These are phyloP conservation scores for Reticulascus tulasneorum DNA, from an alignment of 2,329 filamentous ascomycete species.

Conservation along the genomic window DNA sequence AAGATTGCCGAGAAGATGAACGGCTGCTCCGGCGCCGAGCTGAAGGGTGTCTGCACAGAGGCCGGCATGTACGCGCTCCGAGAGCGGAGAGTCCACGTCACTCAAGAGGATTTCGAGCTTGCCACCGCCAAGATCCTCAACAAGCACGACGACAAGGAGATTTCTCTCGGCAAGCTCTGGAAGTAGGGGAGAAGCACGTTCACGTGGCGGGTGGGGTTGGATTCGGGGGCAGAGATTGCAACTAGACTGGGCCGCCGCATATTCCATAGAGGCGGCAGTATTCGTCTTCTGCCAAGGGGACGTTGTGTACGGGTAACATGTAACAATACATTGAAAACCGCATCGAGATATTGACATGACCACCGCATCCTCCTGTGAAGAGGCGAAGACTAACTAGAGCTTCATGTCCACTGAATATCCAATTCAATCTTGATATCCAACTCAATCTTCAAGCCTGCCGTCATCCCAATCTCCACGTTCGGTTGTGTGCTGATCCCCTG, in stretches of 20 bases:
- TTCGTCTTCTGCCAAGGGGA: too few relatives aligned
- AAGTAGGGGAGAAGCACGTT: slow-evolving; percentile 29
- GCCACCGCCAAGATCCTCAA: slow-evolving; percentile 99
- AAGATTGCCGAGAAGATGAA: slow-evolving; percentile 99
- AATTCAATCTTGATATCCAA: too few relatives aligned
- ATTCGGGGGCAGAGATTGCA: too few relatives aligned
- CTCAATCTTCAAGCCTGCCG: too few relatives aligned
- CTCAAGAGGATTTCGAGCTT: slow-evolving; percentile 97
- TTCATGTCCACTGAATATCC: too few relatives aligned
- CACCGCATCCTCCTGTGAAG: too few relatives aligned
- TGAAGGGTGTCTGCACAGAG: slow-evolving; percentile 98
- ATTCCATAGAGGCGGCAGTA: too few relatives aligned
- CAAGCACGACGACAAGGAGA: slow-evolving; percentile 99
- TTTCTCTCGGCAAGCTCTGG: slow-evolving; percentile 80
- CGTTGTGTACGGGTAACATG: slow-evolving; percentile 5
- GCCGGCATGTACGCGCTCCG: slow-evolving; percentile 97
- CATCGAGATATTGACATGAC: slow-evolving; percentile 3
- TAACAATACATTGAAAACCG: slow-evolving; percentile 4
- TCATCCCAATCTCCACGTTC: too few relatives aligned
- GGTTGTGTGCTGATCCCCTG: too few relatives aligned
- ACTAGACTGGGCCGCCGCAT: too few relatives aligned
- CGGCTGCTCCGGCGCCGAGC: slow-evolving; percentile 91
- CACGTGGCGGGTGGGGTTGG: too few relatives aligned
- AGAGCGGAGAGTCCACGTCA: slow-evolving; percentile 94
- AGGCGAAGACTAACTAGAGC: too few relatives aligned